Evolutionary conservation across 1,284 basidiomycete genomes (phyloP).

Genomic region (Ganoderma sinense): DNA sequence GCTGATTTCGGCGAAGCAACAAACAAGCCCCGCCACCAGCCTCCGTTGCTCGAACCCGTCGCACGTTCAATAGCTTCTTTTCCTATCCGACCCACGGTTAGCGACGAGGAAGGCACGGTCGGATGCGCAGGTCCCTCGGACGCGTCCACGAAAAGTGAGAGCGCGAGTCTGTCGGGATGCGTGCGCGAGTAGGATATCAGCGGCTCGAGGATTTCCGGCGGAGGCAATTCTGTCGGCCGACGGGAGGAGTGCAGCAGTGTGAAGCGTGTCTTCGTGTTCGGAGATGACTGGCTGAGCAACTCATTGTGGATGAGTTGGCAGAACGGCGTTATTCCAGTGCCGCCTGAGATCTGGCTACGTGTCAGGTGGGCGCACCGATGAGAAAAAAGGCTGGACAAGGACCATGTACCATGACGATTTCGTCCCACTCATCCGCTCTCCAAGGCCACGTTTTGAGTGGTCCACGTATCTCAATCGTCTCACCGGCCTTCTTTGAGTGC

Average conservation of each 20-base stretch:
- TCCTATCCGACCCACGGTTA: conserved; percentile 61
- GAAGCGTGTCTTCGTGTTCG: conserved; percentile 56
- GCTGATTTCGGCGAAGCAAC: conserved; percentile 32
- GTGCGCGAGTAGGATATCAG: conserved; percentile 54
- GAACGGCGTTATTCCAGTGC: conserved; percentile 85
- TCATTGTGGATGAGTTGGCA: conserved; percentile 61
- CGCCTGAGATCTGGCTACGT: conserved; percentile 73
- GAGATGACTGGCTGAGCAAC: conserved; percentile 50
- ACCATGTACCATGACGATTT: conserved; percentile 86
- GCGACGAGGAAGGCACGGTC: conserved; percentile 31
- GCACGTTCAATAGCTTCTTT: conserved; percentile 53
- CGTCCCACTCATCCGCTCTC: conserved; percentile 71
- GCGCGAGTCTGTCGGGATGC: conserved; percentile 59
- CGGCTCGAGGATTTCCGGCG: conserved; percentile 59
- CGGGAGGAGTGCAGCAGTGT: conserved; percentile 77
- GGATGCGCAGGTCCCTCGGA: conserved; percentile 42
- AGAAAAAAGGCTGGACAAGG: conserved; percentile 31
- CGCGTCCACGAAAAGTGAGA: conserved; percentile 71
- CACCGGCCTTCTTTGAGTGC: conserved; percentile 72
- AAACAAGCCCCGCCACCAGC: conserved; percentile 57
- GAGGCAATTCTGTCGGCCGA: conserved; percentile 69
- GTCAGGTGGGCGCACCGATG: conserved; percentile 5
- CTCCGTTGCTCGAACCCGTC: conserved; percentile 40
- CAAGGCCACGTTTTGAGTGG: conserved; percentile 79
- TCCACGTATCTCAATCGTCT: conserved; percentile 78